These are phyloP conservation scores for Przewalskia tangutica DNA, from an alignment of 257 asterid genomes.

Conservation along the genomic window DNA sequence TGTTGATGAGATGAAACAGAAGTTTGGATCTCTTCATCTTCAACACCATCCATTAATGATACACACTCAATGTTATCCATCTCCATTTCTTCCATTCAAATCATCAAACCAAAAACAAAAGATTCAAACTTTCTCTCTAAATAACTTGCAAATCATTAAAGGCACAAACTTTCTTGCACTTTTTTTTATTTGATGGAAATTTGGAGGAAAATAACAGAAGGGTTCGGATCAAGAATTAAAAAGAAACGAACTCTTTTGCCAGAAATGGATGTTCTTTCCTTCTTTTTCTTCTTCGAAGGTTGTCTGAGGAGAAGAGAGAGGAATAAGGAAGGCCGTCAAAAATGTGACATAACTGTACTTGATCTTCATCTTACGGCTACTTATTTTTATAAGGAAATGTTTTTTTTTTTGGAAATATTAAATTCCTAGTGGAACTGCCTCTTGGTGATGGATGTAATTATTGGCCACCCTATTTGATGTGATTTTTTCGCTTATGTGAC, in stretches of 20 bases:
- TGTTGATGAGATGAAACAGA: conserved; percentile 29
- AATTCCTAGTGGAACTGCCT: background rate
- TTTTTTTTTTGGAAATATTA: background rate
- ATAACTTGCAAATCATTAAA: background rate
- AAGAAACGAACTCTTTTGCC: conserved; percentile 5
- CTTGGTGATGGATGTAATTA: background rate
- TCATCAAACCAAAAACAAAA: background rate
- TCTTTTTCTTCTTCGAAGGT: conserved; percentile 3
- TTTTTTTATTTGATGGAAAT: background rate
- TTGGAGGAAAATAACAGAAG: background rate
- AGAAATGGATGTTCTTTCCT: conserved; percentile 13
- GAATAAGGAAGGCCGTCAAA: conserved; percentile 31
- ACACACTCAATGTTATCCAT: conserved; percentile 67
- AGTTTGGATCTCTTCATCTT: conserved; percentile 66
- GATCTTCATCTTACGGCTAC: conserved; percentile 33
- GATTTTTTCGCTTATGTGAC: background rate
- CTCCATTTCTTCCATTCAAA: conserved; percentile 28
- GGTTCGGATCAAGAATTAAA: background rate
- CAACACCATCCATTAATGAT: conserved; percentile 58
- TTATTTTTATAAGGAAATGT: background rate
- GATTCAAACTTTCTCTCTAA: background rate
- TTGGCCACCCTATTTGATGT: background rate
- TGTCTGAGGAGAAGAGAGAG: conserved; percentile 25
- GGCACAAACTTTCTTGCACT: background rate
- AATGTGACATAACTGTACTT: conserved; percentile 12